Conservation (phyloP, 2,329 filamentous ascomycete species). For the Westerdykella ornata region DNA sequence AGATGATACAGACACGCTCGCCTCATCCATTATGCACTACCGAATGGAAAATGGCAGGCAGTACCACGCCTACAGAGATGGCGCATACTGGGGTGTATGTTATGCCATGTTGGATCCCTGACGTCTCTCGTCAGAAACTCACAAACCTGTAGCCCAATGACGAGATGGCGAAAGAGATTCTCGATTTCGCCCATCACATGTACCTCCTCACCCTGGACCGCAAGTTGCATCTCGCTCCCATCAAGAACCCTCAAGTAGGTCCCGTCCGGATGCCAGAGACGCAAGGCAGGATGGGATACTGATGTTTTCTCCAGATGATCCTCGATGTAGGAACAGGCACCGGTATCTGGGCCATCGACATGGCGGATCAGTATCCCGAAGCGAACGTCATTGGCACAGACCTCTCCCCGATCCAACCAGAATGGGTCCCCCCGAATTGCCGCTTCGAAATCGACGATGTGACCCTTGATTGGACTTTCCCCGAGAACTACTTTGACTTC, state of each 20-base stretch:
- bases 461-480: slow-evolving; percentile 39
- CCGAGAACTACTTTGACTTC: slow-evolving; percentile 37
- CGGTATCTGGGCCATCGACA: slow-evolving; percentile 35
- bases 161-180: slow-evolving; percentile 39
- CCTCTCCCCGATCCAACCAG: slow-evolving; percentile 46
- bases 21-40: slow-evolving; percentile 32
- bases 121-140: too few species aligned
- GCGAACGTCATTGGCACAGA: slow-evolving; percentile 42
- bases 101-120: background rate
- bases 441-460: slow-evolving; percentile 45
- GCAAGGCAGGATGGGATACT: background rate
- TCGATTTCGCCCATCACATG: slow-evolving; percentile 41
- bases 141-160: slow-evolving; percentile 35
- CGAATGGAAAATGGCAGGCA: slow-evolving; percentile 35
- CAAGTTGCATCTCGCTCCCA: slow-evolving; percentile 30
- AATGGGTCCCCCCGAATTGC: slow-evolving; percentile 43
- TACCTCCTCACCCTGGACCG: slow-evolving; percentile 32
- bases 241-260: slow-evolving; percentile 18
- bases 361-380: slow-evolving; percentile 25
- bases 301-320: slow-evolving; percentile 11
- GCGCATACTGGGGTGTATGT: slow-evolving; percentile 25
- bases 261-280: background rate
- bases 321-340: slow-evolving; percentile 35
- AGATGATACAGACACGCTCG: slow-evolving; percentile 33
- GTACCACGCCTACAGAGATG: slow-evolving; percentile 35